Base-by-base conservation (phyloP, 2,329 filamentous ascomycete species). In the Penicillium sp. region DNA sequence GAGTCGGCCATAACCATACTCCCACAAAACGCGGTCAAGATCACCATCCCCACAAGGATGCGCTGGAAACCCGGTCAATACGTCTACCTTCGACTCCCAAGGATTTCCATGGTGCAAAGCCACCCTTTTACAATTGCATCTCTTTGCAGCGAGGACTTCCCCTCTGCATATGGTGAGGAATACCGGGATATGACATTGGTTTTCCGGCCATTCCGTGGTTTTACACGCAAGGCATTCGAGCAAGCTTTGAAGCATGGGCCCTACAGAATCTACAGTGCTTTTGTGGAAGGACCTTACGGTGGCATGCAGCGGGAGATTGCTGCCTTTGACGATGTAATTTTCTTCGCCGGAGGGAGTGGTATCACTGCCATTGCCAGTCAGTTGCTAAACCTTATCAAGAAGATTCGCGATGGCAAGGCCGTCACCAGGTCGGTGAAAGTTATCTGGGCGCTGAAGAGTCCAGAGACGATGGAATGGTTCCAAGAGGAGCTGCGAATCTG, bases 401-500 rank as follows among this genome's bases (percentile, higher is more conserved):
- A 90, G 51, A 95, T 97, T 86, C 84, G 90, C 51, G 91, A 95
- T 64, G 88, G 89, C 41, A 95, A 95, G 70, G 91, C 92, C 29
- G 89, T 95, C 37, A 96, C 91, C 2, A 89, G 87, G 67, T 88
- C 86, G 56, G 86, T 97, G 4, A 86, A 93, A 13, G 88, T 97
- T 1, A 82, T 97, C n/a, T 97, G 92, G 92, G 84, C 91, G 4
- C 76, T 96, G 58, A 95, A 93, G 71, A 83, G 88, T 48, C 83
- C 93, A 12, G 92, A 96, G 69, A 89, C 89, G 1, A 89, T 97
- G 84, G 89, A 96, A 66, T 97, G 92, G 92, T 97, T 96, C 77
- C 88, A 89, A 57, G 91, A 96, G 71, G 92, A 96, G 69, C 77
- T 96, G 50, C 82, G 90, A 40, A 95, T 96, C 62, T 95, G 92